Conservation (phyloP, 2,329 filamentous ascomycete genomes). For the Pseudogymnoascus sp. region DNA sequence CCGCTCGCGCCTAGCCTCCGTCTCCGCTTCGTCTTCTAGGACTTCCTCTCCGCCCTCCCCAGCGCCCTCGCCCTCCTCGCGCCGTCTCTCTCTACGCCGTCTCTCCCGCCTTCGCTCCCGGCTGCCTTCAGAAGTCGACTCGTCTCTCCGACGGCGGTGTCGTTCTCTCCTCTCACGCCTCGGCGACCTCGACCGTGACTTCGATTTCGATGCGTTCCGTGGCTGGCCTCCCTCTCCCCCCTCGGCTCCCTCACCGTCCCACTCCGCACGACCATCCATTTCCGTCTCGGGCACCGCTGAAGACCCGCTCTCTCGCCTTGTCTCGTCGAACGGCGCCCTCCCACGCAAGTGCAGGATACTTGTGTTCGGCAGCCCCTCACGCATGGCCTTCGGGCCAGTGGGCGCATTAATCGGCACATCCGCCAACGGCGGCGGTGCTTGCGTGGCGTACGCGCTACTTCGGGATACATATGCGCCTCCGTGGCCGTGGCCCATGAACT, state of each 20-base stretch:
- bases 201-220: slow-evolving; percentile 11
- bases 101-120: slow-evolving; percentile 20
- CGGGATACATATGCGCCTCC: not conserved
- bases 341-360: slow-evolving; percentile 58
- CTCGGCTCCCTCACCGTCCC: slow-evolving; percentile 16
- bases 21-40: slow-evolving; percentile 21
- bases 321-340: slow-evolving; percentile 25
- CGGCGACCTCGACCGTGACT: slow-evolving; percentile 27
- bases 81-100: slow-evolving; percentile 26
- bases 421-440: not conserved
- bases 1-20: slow-evolving; percentile 47
- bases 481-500: not conserved
- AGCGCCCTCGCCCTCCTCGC: slow-evolving; percentile 26
- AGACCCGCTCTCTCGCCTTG: slow-evolving; percentile 9
- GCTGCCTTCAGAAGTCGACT: slow-evolving; percentile 15
- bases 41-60: slow-evolving; percentile 26
- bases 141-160: not conserved
- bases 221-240: slow-evolving; percentile 2
- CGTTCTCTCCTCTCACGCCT: slow-evolving; percentile 18
- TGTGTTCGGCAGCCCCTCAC: slow-evolving; percentile 78
- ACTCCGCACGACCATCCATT: slow-evolving; percentile 23
- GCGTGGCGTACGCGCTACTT: not conserved
- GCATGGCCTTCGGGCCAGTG: slow-evolving; percentile 90
- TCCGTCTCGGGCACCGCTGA: slow-evolving; percentile 17
- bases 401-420: slow-evolving; percentile 64